Percentiles rank a stretch among this genome's conserved stretches.
Evolutionary conservation across 768 basidiomycete genomes (phyloP).

Genomic region (Russula earlei): DNA sequence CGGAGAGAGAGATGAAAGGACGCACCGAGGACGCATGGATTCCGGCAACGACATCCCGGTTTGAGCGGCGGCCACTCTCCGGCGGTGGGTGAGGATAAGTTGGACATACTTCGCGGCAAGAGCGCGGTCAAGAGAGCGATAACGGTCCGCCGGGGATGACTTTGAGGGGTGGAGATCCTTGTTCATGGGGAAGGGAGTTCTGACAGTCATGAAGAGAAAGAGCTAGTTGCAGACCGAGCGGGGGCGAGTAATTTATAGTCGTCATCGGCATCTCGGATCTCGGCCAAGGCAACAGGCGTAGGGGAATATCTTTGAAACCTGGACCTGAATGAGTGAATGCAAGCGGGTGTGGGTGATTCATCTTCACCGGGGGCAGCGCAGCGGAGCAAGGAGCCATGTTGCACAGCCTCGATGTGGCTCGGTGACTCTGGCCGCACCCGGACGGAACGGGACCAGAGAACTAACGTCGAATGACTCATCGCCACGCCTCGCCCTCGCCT

Average conservation of each 20-base stretch:
- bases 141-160: neutral
- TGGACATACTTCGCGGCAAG: constrained; percentile 15
- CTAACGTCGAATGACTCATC: no score
- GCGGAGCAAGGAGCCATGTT: no score
- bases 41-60: neutral
- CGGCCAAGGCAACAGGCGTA: no score
- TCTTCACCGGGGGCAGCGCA: no score
- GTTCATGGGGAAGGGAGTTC: constrained; percentile 6
- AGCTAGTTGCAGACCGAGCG: neutral
- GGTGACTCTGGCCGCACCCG: no score
- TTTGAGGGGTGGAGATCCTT: neutral
- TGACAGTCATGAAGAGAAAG: constrained; percentile 13
- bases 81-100: constrained; percentile 17
- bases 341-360: no score
- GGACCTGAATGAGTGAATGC: no score
- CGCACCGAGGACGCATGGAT: constrained; percentile 19
- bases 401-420: no score
- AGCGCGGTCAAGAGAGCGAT: constrained; percentile 17
- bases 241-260: neutral
- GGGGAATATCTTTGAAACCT: no score
- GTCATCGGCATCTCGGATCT: no score
- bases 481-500: no score
- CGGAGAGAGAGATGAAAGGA: neutral
- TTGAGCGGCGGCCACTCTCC: constrained; percentile 8
- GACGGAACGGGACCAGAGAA: no score